Evolutionary conservation across 2,329 filamentous ascomycete genomes (phyloP), one percentile per base, ranked within the genome.

Genomic region (Cladobotryum protrusum): DNA sequence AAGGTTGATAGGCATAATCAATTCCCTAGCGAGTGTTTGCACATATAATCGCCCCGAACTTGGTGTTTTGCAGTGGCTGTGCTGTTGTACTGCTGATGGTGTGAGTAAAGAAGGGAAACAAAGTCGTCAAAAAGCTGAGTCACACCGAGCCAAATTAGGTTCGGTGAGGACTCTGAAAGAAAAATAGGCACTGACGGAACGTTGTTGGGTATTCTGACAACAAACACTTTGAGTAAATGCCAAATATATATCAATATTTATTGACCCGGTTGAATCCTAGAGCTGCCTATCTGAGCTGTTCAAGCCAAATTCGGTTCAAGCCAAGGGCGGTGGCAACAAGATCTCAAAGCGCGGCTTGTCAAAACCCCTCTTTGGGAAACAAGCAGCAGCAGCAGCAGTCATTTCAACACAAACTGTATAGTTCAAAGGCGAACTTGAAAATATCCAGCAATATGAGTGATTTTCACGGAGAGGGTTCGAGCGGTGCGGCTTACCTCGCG

Each of bases 401-500:
- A 13, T 13, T 12, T 13, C 34, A 18, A 9, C 41, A 24, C 17
- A 17, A 2, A 15, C 12, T 29, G 24, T 29, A 29, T 29, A 29
- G 6, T 29, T 2, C 7, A 29, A 29, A 9, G 24, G 24, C 6
- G 6, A 29, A 29, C 3, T 29, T 29, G 24, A 6, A 9, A 29
- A 9, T 4, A 29, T 29, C 37, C 8, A 13, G 14, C 3, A 40
- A 12, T 12, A 47, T 47, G 50, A 47, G 45, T 19, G 43, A 17
- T n/a, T 34, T 50, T 14, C 43, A 50, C 15, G 47, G 47, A 17
- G 48, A 45, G 19, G 42, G 47, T 33, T 48, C 46, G 32, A 42
- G 35, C 18, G 19, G 35, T 8, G 6, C 49, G 11, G 52, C 48
- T n/a, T 53, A 56, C 32, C 43, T 58, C 14, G 54, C 53, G 2